A percentile compares a stretch with the other conserved stretches of the same genome.
phyloP scores from a whole-genome alignment of 2,329 filamentous ascomycete genomes.

The Claviceps capensis region DNA sequence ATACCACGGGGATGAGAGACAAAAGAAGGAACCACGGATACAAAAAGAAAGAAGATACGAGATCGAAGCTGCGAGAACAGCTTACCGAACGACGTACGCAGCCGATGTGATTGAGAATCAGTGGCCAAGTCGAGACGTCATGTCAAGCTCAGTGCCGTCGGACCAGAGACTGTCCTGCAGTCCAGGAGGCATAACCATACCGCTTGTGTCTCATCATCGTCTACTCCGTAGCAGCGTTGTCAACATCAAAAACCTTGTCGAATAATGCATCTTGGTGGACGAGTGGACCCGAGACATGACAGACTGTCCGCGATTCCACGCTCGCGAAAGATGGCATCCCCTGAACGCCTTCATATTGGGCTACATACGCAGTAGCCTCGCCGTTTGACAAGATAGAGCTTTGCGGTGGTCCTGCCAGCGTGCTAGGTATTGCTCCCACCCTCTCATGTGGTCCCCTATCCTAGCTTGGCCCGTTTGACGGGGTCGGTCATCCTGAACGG shows the following conservation, averaged over 20 bases:
- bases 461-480: background rate
- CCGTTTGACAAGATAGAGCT: slow-evolving; percentile 5
- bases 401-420: background rate
- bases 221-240: background rate
- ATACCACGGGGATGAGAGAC: background rate
- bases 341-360: slow-evolving; percentile 7
- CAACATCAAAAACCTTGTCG: background rate
- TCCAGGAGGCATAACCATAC: slow-evolving; percentile 4
- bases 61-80: background rate
- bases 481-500: background rate
- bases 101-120: background rate
- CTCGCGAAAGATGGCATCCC: slow-evolving; percentile 4
- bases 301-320: slow-evolving; percentile 3
- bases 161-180: background rate
- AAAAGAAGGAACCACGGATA: background rate
- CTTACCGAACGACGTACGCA: background rate
- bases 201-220: slow-evolving; percentile 7
- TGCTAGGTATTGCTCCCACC: background rate
- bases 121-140: background rate
- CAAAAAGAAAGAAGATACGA: background rate
- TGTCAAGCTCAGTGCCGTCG: slow-evolving; percentile 4
- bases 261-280: background rate
- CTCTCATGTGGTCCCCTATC: slow-evolving; percentile 1
- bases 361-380: slow-evolving; percentile 1
- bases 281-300: slow-evolving; percentile 4